Evolutionary conservation across 2,329 filamentous ascomycete species (phyloP), one percentile per base, ranked within the genome.

Genomic region (Lecanicillium sp.): DNA sequence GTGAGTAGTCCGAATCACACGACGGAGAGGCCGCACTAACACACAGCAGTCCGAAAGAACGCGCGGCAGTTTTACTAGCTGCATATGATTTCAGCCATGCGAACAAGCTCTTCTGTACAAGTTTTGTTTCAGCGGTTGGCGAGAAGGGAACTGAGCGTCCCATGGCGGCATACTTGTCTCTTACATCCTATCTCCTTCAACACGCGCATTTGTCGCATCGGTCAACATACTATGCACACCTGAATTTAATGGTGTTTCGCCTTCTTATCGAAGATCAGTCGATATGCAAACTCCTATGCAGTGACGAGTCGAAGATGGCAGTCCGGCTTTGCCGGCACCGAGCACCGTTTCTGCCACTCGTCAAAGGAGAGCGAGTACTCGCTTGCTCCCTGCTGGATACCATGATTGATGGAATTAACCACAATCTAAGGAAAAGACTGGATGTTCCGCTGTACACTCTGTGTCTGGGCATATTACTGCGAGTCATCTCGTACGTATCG

Each of bases 91-190:
- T 97, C 62, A 83, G 84, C 3, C 86, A 95, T 61, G 86, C 90
- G 27, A 98, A 97, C 71, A 97, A 96, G 67, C 75, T 96, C 8
- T 97, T 98, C 66, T 91, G 88, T 64, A 86, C 87, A 63, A 90
- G 86, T 57, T 69, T 98, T 36, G 80, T 95, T 44, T 83, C 80
- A 2, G 62, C 81, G 20, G 61, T 77, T 5, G 67, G 81, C 1
- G 80, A 83, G 41, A 84, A 84, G 56, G 79, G 74, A 35, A 74
- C 79, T 41, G 83, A 91, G 58, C 78, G 84, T 1, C 86, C 90
- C 0, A 83, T 98, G 53, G 81, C 85, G 39, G 83, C 80, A 56
- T 94, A 91, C 61, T 71, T 97, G 23, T 97, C 91, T 0, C 74
- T 95, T 36, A 87, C 87, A 3, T 97, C 91, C 3, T 98, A 98